These are phyloP conservation scores for Thalassiosira hispida DNA, from an alignment of 352 stramenopile species.

Conservation along the genomic window DNA sequence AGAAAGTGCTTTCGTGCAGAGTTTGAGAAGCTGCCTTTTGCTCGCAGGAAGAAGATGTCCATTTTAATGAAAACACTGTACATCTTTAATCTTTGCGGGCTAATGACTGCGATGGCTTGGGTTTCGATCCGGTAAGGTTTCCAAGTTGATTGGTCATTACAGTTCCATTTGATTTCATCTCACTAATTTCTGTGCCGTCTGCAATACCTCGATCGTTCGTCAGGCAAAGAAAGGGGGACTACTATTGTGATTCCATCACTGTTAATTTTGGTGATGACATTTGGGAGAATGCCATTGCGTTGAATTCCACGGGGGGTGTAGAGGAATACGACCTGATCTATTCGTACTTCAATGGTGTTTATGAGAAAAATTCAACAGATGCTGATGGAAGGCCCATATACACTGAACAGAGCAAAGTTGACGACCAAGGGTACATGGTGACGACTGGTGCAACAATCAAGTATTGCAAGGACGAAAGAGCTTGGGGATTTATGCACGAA, in stretches of 20 bases:
- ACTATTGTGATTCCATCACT: slow-evolving; percentile 29
- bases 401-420: slow-evolving; percentile 37
- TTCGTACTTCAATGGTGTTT: slow-evolving; percentile 53
- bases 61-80: slow-evolving; percentile 39
- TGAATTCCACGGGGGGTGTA: not conserved
- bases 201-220: no score
- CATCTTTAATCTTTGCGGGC: slow-evolving; percentile 21
- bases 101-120: slow-evolving; percentile 32
- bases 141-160: no score
- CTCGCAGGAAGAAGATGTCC: slow-evolving; percentile 9
- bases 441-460: slow-evolving; percentile 29
- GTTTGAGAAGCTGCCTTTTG: slow-evolving; percentile 40
- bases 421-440: slow-evolving; percentile 10
- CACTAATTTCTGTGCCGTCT: no score
- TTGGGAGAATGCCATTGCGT: slow-evolving; percentile 31
- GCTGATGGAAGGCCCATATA: slow-evolving; percentile 26
- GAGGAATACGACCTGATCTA: slow-evolving; percentile 21
- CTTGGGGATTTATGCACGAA: slow-evolving; percentile 34
- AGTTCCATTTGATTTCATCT: no score
- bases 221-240: slow-evolving; percentile 27
- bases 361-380: slow-evolving; percentile 8
- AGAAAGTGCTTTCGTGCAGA: slow-evolving; percentile 32
- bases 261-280: slow-evolving; percentile 35
- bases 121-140: no score
- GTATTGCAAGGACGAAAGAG: slow-evolving; percentile 21